phyloP scores from a whole-genome alignment of 352 stramenopile genomes.

The Globisporangium parvum region DNA sequence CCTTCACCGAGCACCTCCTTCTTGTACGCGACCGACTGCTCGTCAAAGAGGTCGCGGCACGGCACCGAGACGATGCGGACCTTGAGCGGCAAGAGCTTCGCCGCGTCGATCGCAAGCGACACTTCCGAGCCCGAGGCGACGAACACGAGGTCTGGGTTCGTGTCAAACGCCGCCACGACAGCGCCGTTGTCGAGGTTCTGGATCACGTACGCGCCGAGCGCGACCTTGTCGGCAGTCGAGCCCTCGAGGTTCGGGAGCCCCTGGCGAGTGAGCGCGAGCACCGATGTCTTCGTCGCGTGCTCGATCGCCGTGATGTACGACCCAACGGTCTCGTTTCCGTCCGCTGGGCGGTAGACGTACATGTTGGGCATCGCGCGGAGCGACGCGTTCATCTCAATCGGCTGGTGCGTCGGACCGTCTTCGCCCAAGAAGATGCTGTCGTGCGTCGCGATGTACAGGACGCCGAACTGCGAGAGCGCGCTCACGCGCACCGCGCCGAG shows the following conservation, averaged over 20 bases:
- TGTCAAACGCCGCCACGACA: conserved; percentile 59
- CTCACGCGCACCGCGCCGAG: conserved; percentile 93
- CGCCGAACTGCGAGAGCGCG: conserved; percentile 92
- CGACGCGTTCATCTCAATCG: conserved; percentile 96
- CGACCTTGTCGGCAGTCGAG: conserved; percentile 86
- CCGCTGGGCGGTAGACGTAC: conserved; percentile 95
- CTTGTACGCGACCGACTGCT: conserved; percentile 95
- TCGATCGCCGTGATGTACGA: conserved; percentile 91
- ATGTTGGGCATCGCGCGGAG: conserved; percentile 98
- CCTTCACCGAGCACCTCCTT: conserved; percentile 91
- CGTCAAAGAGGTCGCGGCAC: conserved; percentile 96
- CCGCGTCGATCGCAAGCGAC: conserved; percentile 91
- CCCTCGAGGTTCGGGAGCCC: conserved; percentile 87
- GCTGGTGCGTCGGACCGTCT: conserved; percentile 99
- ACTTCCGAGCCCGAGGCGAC: conserved; percentile 96
- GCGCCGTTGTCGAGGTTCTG: conserved; percentile 75
- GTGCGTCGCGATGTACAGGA: conserved; percentile 99
- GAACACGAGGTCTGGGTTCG: conserved; percentile 88
- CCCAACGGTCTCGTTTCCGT: conserved; percentile 98
- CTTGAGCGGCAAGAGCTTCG: conserved; percentile 83
- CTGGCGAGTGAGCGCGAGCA: conserved; percentile 93
- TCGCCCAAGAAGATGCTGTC: conserved; percentile 99
- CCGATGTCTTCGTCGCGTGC: conserved; percentile 83
- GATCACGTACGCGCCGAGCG: conserved; percentile 88
- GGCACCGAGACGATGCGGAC: conserved; percentile 97